phyloP scores from a whole-genome alignment of 371 early-diverging fungal species.

The Dichotomocladium elegans region DNA sequence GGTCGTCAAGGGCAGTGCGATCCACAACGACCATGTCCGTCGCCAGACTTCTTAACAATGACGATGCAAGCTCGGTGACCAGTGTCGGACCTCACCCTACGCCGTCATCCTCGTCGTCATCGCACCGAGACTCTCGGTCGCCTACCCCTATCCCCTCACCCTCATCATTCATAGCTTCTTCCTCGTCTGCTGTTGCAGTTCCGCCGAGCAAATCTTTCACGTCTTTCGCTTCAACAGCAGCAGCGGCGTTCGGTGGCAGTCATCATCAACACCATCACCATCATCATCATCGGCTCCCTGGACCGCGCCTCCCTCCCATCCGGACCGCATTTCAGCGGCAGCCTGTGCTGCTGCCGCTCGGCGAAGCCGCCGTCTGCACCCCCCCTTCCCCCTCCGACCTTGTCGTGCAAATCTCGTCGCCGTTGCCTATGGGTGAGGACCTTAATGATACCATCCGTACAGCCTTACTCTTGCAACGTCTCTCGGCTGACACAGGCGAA shows the following conservation, averaged over 20 bases:
- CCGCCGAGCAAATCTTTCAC: too few relatives aligned
- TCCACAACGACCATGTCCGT: not conserved
- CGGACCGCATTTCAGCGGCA: not conserved
- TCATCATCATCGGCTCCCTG: not conserved
- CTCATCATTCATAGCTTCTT: too few relatives aligned
- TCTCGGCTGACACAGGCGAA: slow-evolving; percentile 54
- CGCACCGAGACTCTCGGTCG: not conserved
- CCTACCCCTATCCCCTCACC: not conserved
- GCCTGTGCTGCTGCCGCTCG: not conserved
- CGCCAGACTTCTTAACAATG: slow-evolving; percentile 4
- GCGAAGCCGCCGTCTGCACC: not conserved
- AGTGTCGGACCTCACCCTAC: not conserved
- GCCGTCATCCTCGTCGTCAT: not conserved
- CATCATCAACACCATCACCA: slow-evolving; percentile 1
- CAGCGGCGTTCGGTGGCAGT: not conserved
- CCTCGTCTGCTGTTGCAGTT: too few relatives aligned
- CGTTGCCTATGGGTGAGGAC: slow-evolving; percentile 22
- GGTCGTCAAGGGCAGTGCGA: not conserved
- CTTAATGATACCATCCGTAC: slow-evolving; percentile 55
- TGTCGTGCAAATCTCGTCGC: slow-evolving; percentile 6
- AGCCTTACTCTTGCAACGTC: slow-evolving; percentile 46
- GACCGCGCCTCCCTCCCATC: slow-evolving; percentile 3
- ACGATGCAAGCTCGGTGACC: too few relatives aligned
- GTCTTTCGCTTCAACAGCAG: too few relatives aligned
- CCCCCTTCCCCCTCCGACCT: slow-evolving; percentile 1